These are phyloP conservation scores for Hygrocybe punicea DNA, from an alignment of 768 basidiomycete genomes.

Conservation along the genomic window DNA sequence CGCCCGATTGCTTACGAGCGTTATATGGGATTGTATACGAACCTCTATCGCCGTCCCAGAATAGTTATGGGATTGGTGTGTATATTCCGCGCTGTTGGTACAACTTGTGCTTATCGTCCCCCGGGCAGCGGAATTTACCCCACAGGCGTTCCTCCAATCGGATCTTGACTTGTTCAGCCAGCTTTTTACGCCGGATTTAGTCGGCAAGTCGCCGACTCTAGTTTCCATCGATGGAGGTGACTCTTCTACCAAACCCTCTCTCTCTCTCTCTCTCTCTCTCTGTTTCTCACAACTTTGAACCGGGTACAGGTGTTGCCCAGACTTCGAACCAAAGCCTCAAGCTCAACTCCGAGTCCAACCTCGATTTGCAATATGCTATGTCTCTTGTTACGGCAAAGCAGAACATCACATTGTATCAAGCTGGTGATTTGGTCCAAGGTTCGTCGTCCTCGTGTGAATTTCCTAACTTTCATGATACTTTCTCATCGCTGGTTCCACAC, in stretches of 20 bases:
- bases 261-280: no score
- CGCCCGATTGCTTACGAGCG: slow-evolving; percentile 30
- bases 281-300: no score
- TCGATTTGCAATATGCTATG: slow-evolving; percentile 48
- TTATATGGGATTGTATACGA: slow-evolving; percentile 36
- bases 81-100: background rate
- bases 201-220: slow-evolving; percentile 39
- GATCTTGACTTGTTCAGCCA: slow-evolving; percentile 42
- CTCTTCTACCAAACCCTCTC: background rate
- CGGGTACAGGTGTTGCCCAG: slow-evolving; percentile 16
- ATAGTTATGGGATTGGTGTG: slow-evolving; percentile 33
- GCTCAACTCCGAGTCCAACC: slow-evolving; percentile 37
- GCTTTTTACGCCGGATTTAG: slow-evolving; percentile 36
- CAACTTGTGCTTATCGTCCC: background rate
- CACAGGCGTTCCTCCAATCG: slow-evolving; percentile 39
- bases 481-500: background rate
- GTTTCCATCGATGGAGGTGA: slow-evolving; percentile 48
- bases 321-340: slow-evolving; percentile 21
- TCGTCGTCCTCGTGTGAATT: slow-evolving; percentile 18
- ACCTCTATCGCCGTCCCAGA: slow-evolving; percentile 23
- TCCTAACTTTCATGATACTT: background rate
- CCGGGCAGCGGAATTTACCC: slow-evolving; percentile 41
- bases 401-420: slow-evolving; percentile 32
- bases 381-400: slow-evolving; percentile 32
- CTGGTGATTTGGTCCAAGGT: slow-evolving; percentile 21